Percentiles rank a stretch among this genome's conserved stretches.
phyloP scores from a whole-genome alignment of 441 rosid genomes.

The Heliophila coronopifolia region DNA sequence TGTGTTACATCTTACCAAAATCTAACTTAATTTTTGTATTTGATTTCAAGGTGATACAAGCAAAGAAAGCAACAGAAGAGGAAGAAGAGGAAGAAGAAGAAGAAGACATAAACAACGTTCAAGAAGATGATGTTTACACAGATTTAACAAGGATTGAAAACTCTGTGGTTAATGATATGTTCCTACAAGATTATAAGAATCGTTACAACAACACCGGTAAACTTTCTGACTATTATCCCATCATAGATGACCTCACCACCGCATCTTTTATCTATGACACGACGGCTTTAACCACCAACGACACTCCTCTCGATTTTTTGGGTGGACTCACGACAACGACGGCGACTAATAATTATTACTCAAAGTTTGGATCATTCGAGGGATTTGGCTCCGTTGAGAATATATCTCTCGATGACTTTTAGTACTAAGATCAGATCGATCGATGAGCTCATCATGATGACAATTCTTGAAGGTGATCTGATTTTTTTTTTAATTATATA shows the following conservation, averaged over 20 bases:
- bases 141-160: conserved; percentile 39
- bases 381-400: conserved; percentile 76
- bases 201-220: conserved; percentile 32
- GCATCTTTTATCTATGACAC: conserved; percentile 82
- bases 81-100: conserved; percentile 32
- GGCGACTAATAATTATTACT: conserved; percentile 27
- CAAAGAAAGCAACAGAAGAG: conserved; percentile 66
- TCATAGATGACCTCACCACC: conserved; percentile 30
- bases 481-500: neutral
- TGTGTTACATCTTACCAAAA: no score
- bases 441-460: conserved; percentile 14
- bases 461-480: conserved; percentile 14
- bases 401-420: conserved; percentile 73
- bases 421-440: conserved; percentile 27
- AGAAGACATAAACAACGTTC: conserved; percentile 2
- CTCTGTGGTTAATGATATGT: conserved; percentile 39
- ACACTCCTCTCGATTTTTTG: conserved; percentile 77
- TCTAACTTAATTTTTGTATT: no score
- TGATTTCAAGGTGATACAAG: conserved; percentile 56
- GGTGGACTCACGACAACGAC: conserved; percentile 56
- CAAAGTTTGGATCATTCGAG: conserved; percentile 50
- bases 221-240: conserved; percentile 43
- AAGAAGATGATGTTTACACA: conserved; percentile 50
- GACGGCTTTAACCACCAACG: conserved; percentile 46
- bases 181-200: conserved; percentile 32